Conservation (phyloP, 208 protist genomes). For the Wallacemonas sp. region DNA sequence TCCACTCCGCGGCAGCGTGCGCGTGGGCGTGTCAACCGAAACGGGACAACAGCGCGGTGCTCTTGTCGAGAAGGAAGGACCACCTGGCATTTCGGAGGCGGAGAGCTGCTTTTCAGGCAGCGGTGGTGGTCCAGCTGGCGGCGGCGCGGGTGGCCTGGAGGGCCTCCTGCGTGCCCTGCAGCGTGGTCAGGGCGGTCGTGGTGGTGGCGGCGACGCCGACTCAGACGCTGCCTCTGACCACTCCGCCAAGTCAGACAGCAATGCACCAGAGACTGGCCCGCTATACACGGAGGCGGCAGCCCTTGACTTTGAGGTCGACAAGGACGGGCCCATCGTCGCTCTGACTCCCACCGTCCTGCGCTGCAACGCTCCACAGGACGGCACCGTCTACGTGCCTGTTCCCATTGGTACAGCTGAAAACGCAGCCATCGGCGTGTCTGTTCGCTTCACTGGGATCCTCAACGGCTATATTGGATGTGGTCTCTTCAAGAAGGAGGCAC, state of each 20-base stretch:
- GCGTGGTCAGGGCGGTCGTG: not conserved
- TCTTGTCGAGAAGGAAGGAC: not conserved
- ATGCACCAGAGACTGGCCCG: constrained; percentile 1
- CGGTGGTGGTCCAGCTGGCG: not conserved
- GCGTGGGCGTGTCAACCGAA: too few relatives aligned
- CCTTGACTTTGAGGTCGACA: not conserved
- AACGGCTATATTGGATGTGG: not conserved
- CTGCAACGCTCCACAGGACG: too few relatives aligned
- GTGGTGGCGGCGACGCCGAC: not conserved
- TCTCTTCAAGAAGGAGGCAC: too few relatives aligned
- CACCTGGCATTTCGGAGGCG: not conserved
- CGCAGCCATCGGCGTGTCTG: not conserved
- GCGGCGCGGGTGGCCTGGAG: not conserved
- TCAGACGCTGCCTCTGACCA: not conserved
- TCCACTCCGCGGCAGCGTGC: too few relatives aligned
- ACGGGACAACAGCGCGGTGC: not conserved
- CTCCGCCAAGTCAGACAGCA: not conserved
- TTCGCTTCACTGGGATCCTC: not conserved
- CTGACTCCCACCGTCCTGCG: not conserved
- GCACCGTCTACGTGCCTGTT: too few relatives aligned
- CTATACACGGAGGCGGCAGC: not conserved
- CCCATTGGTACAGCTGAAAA: not conserved
- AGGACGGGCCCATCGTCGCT: not conserved
- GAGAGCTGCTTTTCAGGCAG: not conserved
- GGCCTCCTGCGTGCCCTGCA: not conserved